A percentile compares a stretch with the other conserved stretches of the same genome.
Evolutionary conservation across 768 basidiomycete genomes (phyloP).

Genomic region (Macrolepiota albuminosa): DNA sequence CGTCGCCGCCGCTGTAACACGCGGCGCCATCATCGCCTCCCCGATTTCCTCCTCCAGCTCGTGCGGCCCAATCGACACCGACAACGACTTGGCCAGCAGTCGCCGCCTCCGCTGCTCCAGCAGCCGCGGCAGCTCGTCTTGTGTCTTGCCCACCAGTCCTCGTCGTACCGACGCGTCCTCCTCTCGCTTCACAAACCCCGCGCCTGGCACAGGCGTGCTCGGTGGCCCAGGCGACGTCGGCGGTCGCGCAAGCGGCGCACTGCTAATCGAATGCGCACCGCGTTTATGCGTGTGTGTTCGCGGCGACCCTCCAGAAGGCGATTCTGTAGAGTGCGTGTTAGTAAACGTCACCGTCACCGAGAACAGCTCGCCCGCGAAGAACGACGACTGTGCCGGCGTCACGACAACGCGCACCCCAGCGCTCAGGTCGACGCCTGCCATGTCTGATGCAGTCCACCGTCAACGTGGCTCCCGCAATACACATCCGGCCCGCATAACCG

Average conservation of each 20-base stretch:
- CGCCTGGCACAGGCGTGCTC: conserved; percentile 27
- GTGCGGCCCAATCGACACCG: conserved; percentile 53
- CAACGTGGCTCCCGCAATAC: neutral
- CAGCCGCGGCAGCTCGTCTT: conserved; percentile 35
- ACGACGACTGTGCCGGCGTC: conserved; percentile 80
- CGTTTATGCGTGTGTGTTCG: conserved; percentile 50
- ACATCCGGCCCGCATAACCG: neutral
- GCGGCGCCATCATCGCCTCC: conserved; percentile 19
- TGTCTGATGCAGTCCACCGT: neutral
- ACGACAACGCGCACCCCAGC: conserved; percentile 61
- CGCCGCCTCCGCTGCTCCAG: conserved; percentile 51
- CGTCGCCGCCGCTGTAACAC: conserved; percentile 23
- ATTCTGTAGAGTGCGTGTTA: conserved; percentile 60
- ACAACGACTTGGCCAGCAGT: conserved; percentile 58
- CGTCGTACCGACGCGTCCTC: conserved; percentile 35
- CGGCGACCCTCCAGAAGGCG: neutral
- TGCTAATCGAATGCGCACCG: conserved; percentile 76
- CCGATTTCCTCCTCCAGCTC: conserved; percentile 37
- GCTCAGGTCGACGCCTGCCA: neutral
- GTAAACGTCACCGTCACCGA: conserved; percentile 83
- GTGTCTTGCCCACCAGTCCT: conserved; percentile 49
- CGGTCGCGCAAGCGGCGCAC: conserved; percentile 74
- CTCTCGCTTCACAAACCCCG: conserved; percentile 7
- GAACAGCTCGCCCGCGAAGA: conserved; percentile 90
- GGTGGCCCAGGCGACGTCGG: conserved; percentile 69